phyloP scores from a whole-genome alignment of 148 eudicot species.

The Cornus controversa region DNA sequence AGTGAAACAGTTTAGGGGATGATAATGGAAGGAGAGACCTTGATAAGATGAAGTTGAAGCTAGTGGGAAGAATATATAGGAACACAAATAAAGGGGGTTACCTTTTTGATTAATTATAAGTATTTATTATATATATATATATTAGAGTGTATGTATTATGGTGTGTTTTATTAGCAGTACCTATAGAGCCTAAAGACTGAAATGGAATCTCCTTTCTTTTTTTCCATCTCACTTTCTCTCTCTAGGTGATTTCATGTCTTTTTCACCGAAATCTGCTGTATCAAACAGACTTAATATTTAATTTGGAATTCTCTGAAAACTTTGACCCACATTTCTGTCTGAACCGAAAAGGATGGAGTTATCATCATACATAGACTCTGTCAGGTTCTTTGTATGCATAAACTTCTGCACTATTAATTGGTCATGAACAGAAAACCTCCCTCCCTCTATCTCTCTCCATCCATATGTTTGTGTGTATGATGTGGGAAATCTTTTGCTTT shows the following conservation, averaged over 20 bases:
- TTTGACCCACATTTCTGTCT: conserved; percentile 73
- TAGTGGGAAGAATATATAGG: conserved; percentile 16
- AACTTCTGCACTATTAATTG: conserved; percentile 3
- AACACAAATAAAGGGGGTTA: not conserved
- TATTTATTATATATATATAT: too few species aligned
- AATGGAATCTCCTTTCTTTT: conserved; percentile 33
- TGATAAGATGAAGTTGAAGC: conserved; percentile 15
- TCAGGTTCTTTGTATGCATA: conserved; percentile 47
- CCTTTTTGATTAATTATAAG: too few species aligned
- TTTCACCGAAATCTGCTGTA: conserved; percentile 66
- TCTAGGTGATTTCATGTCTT: conserved; percentile 48
- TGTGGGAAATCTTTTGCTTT: not conserved
- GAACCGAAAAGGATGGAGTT: conserved; percentile 47
- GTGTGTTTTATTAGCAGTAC: not conserved
- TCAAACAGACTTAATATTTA: conserved; percentile 21
- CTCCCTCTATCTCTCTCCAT: not conserved
- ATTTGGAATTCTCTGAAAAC: conserved; percentile 26
- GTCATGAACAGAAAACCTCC: not conserved
- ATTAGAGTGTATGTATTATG: too few species aligned
- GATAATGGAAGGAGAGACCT: not conserved
- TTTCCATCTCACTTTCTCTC: not conserved
- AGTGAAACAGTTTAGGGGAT: not conserved
- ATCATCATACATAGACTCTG: conserved; percentile 37
- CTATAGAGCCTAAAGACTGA: conserved; percentile 13
- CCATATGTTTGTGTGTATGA: not conserved